Evolutionary conservation across 2,329 filamentous ascomycete species (phyloP).

Genomic region (Cladophialophora immunda): DNA sequence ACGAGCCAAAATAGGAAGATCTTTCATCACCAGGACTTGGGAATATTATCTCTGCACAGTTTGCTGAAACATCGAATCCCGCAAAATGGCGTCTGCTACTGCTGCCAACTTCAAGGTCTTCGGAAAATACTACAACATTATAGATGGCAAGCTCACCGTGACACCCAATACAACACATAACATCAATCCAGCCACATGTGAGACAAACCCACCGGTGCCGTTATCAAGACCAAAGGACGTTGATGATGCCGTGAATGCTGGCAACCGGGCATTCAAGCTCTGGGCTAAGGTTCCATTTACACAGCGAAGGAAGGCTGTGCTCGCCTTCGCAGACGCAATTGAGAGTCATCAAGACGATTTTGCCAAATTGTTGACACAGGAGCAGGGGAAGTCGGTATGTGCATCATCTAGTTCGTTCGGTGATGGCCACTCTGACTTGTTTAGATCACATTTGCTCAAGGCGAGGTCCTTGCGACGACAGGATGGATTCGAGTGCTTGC

Average conservation of each 20-base stretch:
- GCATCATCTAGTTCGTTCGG: background rate
- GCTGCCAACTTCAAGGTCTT: background rate
- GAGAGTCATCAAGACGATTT: background rate
- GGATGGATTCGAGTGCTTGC: conserved; percentile 2
- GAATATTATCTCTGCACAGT: no score
- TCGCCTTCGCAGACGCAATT: background rate
- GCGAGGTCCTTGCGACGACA: background rate
- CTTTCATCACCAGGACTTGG: no score
- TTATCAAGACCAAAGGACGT: background rate
- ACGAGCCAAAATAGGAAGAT: no score
- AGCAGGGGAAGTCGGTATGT: conserved; percentile 5
- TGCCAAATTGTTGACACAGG: conserved; percentile 1
- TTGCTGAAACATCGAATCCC: no score
- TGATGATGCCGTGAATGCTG: background rate
- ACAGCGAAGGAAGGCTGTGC: background rate
- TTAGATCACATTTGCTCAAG: conserved; percentile 2
- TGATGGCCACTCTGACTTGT: background rate
- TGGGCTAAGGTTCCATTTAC: background rate
- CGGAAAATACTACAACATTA: background rate
- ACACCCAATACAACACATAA: background rate
- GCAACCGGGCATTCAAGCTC: background rate
- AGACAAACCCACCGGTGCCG: conserved; percentile 2
- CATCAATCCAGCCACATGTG: background rate
- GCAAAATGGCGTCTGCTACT: no score
- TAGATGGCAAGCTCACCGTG: background rate